phyloP scores from a whole-genome alignment of 139 green algal species.

The Tetradesmus lagerheimii region DNA sequence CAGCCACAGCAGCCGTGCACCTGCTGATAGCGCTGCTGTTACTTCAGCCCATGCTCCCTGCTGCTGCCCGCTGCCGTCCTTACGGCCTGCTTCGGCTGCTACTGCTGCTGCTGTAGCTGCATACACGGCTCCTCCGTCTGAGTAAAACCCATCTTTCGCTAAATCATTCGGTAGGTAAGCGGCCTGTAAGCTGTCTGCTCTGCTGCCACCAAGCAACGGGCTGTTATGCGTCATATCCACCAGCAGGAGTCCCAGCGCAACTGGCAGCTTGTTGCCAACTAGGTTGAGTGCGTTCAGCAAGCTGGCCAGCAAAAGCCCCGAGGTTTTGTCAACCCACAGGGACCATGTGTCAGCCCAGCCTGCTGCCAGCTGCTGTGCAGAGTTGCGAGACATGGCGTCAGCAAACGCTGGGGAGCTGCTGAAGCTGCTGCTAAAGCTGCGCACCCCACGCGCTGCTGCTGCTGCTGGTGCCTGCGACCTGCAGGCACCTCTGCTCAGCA shows the following conservation, averaged over 20 bases:
- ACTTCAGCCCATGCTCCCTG: background rate
- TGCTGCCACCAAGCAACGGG: conserved; percentile 26
- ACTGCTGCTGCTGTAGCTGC: conserved; percentile 28
- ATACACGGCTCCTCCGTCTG: background rate
- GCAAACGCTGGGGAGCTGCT: conserved; percentile 18
- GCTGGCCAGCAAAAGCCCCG: background rate
- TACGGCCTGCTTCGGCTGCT: conserved; percentile 2
- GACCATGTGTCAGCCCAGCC: conserved; percentile 30
- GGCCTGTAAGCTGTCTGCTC: conserved; percentile 25
- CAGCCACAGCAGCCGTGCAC: conserved; percentile 54
- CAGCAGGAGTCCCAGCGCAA: conserved; percentile 56
- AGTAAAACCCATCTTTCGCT: background rate
- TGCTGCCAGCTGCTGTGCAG: background rate
- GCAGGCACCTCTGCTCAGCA: background rate
- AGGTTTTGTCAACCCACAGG: conserved; percentile 15
- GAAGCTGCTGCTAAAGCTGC: background rate
- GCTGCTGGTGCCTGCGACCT: background rate
- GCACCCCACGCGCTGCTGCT: background rate
- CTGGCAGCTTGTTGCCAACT: conserved; percentile 51
- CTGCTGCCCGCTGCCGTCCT: background rate
- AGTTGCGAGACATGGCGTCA: background rate
- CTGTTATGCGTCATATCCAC: conserved; percentile 51
- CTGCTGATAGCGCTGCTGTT: conserved; percentile 23
- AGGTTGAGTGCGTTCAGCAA: conserved; percentile 58
- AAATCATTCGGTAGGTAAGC: background rate